phyloP scores from a whole-genome alignment of 2,329 filamentous ascomycete genomes.

The Myriosclerotinia duriaeana region DNA sequence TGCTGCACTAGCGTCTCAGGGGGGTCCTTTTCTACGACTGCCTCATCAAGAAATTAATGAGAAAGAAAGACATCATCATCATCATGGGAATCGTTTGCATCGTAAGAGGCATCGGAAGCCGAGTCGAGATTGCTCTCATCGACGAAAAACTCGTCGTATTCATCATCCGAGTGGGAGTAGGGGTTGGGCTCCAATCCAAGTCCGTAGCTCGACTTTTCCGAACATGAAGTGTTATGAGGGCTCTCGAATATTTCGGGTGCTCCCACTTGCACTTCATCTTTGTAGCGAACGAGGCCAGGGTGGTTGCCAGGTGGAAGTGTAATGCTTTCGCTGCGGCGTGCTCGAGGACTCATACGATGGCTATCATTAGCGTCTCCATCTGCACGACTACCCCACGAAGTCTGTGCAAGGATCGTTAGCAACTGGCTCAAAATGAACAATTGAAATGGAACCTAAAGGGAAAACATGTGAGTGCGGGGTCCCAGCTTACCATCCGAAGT shows the following conservation, averaged over 20 bases:
- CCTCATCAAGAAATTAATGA: slow-evolving; percentile 25
- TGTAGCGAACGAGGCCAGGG: slow-evolving; percentile 48
- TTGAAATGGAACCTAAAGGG: slow-evolving; percentile 18
- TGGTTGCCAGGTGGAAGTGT: slow-evolving; percentile 47
- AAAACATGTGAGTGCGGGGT: slow-evolving; percentile 16
- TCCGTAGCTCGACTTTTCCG: slow-evolving; percentile 13
- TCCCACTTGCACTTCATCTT: slow-evolving; percentile 37
- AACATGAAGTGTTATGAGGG: slow-evolving; percentile 13
- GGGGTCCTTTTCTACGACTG: slow-evolving; percentile 27
- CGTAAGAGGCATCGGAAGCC: slow-evolving; percentile 30
- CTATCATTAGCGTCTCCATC: slow-evolving; percentile 84
- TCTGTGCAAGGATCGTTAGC: slow-evolving; percentile 52
- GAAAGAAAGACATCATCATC: slow-evolving; percentile 20
- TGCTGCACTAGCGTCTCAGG: slow-evolving; percentile 42
- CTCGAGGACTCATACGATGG: slow-evolving; percentile 50
- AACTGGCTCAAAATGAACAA: slow-evolving; percentile 23
- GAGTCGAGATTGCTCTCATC: slow-evolving; percentile 27
- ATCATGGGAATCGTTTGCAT: slow-evolving; percentile 34
- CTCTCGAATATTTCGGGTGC: slow-evolving; percentile 16
- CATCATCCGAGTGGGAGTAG: slow-evolving; percentile 18
- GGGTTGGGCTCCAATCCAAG: not conserved
- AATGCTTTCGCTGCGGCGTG: slow-evolving; percentile 42
- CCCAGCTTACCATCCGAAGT: slow-evolving; percentile 65
- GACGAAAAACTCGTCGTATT: slow-evolving; percentile 23
- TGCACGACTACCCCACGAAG: slow-evolving; percentile 91